Evolutionary conservation across 2,329 filamentous ascomycete genomes (phyloP).

Genomic region (Botrytis byssoidea): DNA sequence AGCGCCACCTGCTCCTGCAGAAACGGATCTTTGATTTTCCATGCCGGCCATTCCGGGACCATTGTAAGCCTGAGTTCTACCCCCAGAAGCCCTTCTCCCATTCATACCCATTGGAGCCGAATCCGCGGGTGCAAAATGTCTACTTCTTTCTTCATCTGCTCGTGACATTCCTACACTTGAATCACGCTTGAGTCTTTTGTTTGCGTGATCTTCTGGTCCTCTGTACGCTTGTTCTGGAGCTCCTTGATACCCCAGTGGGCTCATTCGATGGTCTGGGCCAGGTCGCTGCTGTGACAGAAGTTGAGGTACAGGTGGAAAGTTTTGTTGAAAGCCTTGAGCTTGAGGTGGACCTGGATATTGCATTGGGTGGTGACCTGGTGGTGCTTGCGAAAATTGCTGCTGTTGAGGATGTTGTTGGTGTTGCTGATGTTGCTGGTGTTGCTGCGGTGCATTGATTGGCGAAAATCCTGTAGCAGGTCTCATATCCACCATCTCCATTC

Average conservation of each 20-base stretch:
- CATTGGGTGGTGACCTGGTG: background rate
- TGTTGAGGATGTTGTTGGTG: background rate
- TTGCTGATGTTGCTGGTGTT: background rate
- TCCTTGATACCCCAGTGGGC: background rate
- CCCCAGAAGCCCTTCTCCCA: background rate
- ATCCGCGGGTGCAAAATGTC: background rate
- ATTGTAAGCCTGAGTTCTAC: background rate
- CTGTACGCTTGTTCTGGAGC: background rate
- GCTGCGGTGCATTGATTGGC: conserved; percentile 23
- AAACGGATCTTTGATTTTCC: background rate
- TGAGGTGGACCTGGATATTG: background rate
- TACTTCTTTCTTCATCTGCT: background rate
- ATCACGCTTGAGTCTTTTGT: background rate
- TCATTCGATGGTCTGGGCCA: background rate
- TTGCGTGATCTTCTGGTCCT: background rate
- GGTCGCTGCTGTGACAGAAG: background rate
- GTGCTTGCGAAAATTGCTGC: background rate
- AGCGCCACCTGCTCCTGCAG: background rate
- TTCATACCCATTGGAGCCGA: background rate
- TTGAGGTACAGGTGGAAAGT: background rate
- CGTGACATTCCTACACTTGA: background rate
- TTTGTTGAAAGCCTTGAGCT: background rate
- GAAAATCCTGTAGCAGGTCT: conserved; percentile 23
- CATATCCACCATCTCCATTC: conserved; percentile 14
- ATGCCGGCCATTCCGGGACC: background rate